Conservation (phyloP, 345 rosid species). For the Euphorbia pulcherrima region DNA sequence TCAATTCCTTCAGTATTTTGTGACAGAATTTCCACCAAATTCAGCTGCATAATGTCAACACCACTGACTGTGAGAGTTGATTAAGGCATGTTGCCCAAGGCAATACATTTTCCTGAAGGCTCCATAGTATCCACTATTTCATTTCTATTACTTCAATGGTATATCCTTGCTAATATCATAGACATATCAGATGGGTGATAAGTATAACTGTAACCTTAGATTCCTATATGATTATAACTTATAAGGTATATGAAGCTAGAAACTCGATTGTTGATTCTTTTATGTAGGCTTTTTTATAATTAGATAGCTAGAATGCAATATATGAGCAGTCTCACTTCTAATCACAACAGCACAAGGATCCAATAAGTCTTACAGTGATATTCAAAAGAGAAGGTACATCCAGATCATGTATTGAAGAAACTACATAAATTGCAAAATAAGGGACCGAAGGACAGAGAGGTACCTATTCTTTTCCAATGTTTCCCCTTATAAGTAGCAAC, state of each 20-base stretch:
- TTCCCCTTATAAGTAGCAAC: constrained; percentile 68
- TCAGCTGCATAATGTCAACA: background rate
- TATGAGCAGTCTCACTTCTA: background rate
- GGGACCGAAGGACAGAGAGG: constrained; percentile 16
- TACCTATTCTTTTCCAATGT: constrained; percentile 91
- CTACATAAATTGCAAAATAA: constrained; percentile 4
- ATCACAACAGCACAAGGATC: background rate
- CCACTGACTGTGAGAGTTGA: background rate
- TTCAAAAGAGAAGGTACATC: background rate
- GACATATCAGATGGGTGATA: background rate
- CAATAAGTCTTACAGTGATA: background rate
- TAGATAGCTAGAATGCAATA: background rate
- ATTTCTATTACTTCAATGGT: background rate
- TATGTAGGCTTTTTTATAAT: background rate
- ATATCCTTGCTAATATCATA: background rate
- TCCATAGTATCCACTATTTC: too few species aligned
- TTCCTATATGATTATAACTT: background rate
- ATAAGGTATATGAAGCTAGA: background rate
- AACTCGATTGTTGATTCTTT: constrained; percentile 6
- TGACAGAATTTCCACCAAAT: background rate
- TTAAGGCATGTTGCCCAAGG: background rate
- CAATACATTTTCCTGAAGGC: background rate
- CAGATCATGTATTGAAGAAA: background rate
- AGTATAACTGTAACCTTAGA: background rate
- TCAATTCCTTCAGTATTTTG: background rate